A percentile compares a stretch with the other conserved stretches of the same genome.
Conservation (phyloP, 1,139 yeast species). For the Wickerhamiella infanticola region DNA sequence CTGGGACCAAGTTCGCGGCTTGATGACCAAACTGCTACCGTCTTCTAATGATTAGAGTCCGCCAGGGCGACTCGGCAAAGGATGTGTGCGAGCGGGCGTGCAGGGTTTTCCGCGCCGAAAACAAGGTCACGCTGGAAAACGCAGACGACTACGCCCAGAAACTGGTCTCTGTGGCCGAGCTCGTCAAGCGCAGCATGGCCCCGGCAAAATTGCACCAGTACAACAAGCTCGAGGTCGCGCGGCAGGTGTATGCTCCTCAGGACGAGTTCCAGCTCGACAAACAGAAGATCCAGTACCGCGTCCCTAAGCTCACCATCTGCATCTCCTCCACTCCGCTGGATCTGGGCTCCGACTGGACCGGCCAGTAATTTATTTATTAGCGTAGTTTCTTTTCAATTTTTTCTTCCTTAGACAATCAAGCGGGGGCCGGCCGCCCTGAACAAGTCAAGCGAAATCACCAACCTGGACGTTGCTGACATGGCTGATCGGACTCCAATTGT, state of each 20-base stretch:
- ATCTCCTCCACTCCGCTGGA: not conserved
- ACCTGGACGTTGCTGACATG: not conserved
- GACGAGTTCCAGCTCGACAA: not conserved
- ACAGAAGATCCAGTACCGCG: not conserved
- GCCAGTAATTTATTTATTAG: not conserved
- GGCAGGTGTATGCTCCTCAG: not conserved
- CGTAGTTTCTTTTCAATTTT: too few relatives aligned
- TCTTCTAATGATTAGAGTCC: not conserved
- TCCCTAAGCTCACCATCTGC: not conserved
- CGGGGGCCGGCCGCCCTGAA: not conserved
- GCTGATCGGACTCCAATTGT: not conserved
- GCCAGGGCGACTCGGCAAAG: not conserved
- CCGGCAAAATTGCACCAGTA: constrained; percentile 13
- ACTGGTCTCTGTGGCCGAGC: constrained; percentile 9
- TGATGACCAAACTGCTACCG: not conserved
- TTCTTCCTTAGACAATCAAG: too few relatives aligned
- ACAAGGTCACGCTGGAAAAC: not conserved
- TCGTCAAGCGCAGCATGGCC: constrained; percentile 12
- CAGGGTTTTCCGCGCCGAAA: not conserved
- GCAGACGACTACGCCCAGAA: constrained; percentile 3
- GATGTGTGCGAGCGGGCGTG: not conserved
- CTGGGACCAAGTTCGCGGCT: not conserved
- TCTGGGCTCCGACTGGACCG: not conserved
- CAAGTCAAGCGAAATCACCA: not conserved
- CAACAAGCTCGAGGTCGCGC: constrained; percentile 8